A percentile compares a stretch with the other conserved stretches of the same genome.
Conservation (phyloP, 192 early-diverging fungal species). For the Geranomyces variabilis region DNA sequence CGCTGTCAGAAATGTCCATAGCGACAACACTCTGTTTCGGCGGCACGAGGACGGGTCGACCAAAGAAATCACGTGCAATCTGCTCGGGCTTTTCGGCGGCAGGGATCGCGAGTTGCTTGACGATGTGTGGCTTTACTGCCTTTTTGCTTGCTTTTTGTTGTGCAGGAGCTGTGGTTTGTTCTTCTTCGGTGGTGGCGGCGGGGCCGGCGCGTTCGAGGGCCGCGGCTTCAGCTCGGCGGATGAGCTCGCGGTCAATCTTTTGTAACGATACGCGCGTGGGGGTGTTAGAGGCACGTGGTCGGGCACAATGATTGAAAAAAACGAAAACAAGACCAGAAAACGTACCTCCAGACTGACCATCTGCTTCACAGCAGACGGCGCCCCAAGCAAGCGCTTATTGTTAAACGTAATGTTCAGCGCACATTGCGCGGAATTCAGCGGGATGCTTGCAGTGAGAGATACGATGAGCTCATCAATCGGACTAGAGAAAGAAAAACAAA, state of each 20-base stretch:
- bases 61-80: conserved; percentile 77
- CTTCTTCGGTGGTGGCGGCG: background rate
- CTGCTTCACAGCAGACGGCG: conserved; percentile 76
- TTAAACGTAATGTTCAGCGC: background rate
- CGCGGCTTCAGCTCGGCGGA: conserved; percentile 32
- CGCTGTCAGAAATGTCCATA: background rate
- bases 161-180: background rate
- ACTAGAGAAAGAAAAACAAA: conserved; percentile 18
- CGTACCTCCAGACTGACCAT: conserved; percentile 74
- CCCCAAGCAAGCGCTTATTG: conserved; percentile 19
- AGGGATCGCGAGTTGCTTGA: background rate
- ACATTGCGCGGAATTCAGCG: background rate
- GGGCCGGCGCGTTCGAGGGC: conserved; percentile 1
- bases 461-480: conserved; percentile 40
- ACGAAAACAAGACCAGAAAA: no score
- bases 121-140: background rate
- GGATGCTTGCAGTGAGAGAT: background rate
- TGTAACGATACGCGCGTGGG: no score
- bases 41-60: conserved; percentile 57
- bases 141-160: background rate
- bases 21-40: background rate
- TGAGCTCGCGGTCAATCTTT: conserved; percentile 25
- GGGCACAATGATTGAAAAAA: no score
- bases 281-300: no score
- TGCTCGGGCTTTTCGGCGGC: background rate